Conservation (phyloP, 2,329 filamentous ascomycete species). For the Monascus ruber region DNA sequence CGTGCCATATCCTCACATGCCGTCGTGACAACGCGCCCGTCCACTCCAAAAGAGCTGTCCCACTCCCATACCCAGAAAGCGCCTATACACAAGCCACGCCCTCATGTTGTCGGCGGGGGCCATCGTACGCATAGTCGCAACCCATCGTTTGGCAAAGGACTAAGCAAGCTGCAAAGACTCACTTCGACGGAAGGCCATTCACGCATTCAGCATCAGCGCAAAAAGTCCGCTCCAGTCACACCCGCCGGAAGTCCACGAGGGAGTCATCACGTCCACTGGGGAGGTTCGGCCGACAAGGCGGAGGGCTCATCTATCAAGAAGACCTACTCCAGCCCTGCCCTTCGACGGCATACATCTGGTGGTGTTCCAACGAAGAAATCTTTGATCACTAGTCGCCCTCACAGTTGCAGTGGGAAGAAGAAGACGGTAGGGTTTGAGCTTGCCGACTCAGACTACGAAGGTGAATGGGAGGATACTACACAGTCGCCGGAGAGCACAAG, state of each 20-base stretch:
- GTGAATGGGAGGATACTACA: constrained; percentile 39
- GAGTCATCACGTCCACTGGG: constrained; percentile 29
- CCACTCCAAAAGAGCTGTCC: constrained; percentile 20
- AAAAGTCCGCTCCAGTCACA: constrained; percentile 35
- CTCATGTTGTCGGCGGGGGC: constrained; percentile 31
- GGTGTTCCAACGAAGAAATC: constrained; percentile 28
- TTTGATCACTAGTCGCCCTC: constrained; percentile 21
- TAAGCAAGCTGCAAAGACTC: constrained; percentile 32
- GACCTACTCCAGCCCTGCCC: constrained; percentile 33
- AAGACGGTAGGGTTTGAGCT: constrained; percentile 38
- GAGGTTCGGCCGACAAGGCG: constrained; percentile 26
- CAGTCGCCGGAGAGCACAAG: constrained; percentile 37
- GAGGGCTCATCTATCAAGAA: constrained; percentile 29
- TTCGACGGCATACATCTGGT: constrained; percentile 27
- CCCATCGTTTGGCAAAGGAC: constrained; percentile 32
- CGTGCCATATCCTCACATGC: constrained; percentile 31
- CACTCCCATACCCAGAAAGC: constrained; percentile 19
- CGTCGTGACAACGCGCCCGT: constrained; percentile 21
- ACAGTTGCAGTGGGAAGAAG: constrained; percentile 27
- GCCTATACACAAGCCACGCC: constrained; percentile 23
- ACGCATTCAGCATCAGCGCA: constrained; percentile 26
- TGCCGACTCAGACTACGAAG: constrained; percentile 33
- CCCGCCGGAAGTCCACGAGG: constrained; percentile 32
- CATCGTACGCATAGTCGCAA: constrained; percentile 32
- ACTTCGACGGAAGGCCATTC: constrained; percentile 15